These are phyloP conservation scores for Phialemoniopsis sp. DNA, from an alignment of 2,329 filamentous ascomycete species.

Conservation along the genomic window DNA sequence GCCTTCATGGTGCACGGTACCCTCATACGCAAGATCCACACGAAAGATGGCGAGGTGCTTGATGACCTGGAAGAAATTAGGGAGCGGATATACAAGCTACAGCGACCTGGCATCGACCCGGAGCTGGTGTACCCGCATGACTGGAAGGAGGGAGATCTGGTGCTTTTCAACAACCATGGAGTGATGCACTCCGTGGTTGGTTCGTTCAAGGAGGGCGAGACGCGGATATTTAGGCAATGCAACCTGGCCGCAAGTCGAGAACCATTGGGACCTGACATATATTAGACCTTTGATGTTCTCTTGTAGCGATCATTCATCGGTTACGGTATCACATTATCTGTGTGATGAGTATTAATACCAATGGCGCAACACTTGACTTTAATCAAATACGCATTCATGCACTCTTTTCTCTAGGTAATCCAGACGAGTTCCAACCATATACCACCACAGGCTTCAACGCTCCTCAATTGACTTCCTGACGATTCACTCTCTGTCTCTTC, in stretches of 20 bases:
- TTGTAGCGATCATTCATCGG: no score
- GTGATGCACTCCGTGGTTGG: slow-evolving; percentile 73
- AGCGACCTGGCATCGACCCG: slow-evolving; percentile 69
- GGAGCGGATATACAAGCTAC: slow-evolving; percentile 63
- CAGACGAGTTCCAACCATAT: no score
- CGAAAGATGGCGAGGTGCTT: slow-evolving; percentile 62
- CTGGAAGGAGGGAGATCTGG: slow-evolving; percentile 73
- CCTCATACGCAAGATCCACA: slow-evolving; percentile 65
- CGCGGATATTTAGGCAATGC: slow-evolving; percentile 73
- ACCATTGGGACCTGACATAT: slow-evolving; percentile 41
- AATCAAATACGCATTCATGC: no score
- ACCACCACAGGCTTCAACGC: no score
- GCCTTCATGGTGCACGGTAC: slow-evolving; percentile 73
- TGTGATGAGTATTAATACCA: no score
- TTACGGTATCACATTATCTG: no score
- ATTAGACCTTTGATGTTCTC: no score
- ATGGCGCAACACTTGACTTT: no score
- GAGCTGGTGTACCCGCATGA: slow-evolving; percentile 67
- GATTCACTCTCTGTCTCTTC: no score
- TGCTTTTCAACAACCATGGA: slow-evolving; percentile 75
- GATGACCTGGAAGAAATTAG: slow-evolving; percentile 64
- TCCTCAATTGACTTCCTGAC: no score
- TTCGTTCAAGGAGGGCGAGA: slow-evolving; percentile 68
- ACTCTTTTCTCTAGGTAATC: no score
- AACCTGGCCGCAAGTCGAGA: slow-evolving; percentile 66